Conservation (phyloP, 208 protist genomes). For the Crithidia acanthocephali region DNA sequence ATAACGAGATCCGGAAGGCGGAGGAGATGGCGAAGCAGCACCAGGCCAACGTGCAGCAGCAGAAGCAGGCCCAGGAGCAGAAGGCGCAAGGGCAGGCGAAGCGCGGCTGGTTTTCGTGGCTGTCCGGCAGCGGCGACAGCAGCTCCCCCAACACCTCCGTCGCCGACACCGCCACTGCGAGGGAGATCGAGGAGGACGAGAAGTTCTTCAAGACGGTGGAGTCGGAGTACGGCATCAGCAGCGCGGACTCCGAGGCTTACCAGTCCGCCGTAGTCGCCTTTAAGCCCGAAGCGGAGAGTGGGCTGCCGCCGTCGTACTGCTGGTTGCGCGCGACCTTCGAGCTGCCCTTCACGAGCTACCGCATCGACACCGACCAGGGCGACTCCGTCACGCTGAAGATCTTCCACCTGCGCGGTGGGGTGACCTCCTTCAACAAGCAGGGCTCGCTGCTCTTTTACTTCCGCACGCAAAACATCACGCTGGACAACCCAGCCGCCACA, state of each 20-base stretch:
- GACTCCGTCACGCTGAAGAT: slow-evolving; percentile 55
- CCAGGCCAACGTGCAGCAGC: slow-evolving; percentile 24
- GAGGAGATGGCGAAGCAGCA: slow-evolving; percentile 45
- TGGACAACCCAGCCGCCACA: slow-evolving; percentile 55
- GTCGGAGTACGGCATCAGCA: slow-evolving; percentile 71
- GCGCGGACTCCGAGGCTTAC: slow-evolving; percentile 38
- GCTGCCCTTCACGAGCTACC: slow-evolving; percentile 51
- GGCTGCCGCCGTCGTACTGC: slow-evolving; percentile 69
- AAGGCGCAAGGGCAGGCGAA: slow-evolving; percentile 22
- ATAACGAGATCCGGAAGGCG: slow-evolving; percentile 60
- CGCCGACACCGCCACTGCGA: slow-evolving; percentile 20
- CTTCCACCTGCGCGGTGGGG: slow-evolving; percentile 49
- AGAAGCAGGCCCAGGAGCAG: slow-evolving; percentile 15
- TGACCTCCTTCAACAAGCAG: slow-evolving; percentile 59
- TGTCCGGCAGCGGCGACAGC: slow-evolving; percentile 25
- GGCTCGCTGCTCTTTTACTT: slow-evolving; percentile 65
- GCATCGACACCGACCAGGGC: slow-evolving; percentile 56
- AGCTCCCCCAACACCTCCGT: background rate
- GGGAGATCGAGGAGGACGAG: slow-evolving; percentile 55
- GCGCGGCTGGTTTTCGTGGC: slow-evolving; percentile 62
- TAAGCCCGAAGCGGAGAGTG: slow-evolving; percentile 12
- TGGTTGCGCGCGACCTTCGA: slow-evolving; percentile 69
- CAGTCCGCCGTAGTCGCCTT: slow-evolving; percentile 24
- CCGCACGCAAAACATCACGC: slow-evolving; percentile 66
- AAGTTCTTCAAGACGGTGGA: slow-evolving; percentile 59